Evolutionary conservation across 73 alveolate species (phyloP), one percentile per base, ranked within the genome.

Genomic region (Symbiodinium pilosum): DNA sequence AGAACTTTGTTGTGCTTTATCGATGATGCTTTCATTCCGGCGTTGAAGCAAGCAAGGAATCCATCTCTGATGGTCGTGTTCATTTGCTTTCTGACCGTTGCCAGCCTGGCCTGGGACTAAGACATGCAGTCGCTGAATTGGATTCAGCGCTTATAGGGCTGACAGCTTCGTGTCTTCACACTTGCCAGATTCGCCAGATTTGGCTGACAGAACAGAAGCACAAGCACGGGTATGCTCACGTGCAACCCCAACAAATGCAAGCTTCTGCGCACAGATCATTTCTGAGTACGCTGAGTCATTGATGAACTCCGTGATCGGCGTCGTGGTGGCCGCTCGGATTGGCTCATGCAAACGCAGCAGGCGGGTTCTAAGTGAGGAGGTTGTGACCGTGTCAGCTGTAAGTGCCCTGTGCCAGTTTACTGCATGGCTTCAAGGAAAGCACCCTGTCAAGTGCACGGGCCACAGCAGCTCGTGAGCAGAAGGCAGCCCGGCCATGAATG

Each of bases 221-320:
- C 14, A 52, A 5, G 12, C 11, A 4, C 69, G n/a, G n/a, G n/a
- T n/a, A n/a, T n/a, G n/a, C n/a, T n/a, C n/a, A n/a, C n/a, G n/a
- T 28, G 11, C 14, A 52, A 1, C 12, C 14, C 69, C 69, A 52
- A 20, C 69, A 52, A 52, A 52, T 52, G 11, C 69, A 52, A 28
- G 21, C 2, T 1, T 52, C 12, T 52, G n/a, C 24, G 16, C 1
- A 5, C 28, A 54, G 71, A 24, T 21, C 71, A 54, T 30, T 54
- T 54, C 32, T 54, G 71, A 54, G 3, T n/a, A n/a, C 4, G 85
- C 87, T 39, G 68, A 87, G 96, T 89, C 96, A n/a, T 34, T 89
- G 96, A 89, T 89, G 96, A 89, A 89, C 43, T 64, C 96, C 87
- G 77, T 89, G 77, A 64, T 89, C 30, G 96, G 96, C 21, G 96